A percentile compares a stretch with the other conserved stretches of the same genome.
Evolutionary conservation across 225 moss, liverwort and hornwort species (phyloP).

Genomic region (Polytrichum commune): DNA sequence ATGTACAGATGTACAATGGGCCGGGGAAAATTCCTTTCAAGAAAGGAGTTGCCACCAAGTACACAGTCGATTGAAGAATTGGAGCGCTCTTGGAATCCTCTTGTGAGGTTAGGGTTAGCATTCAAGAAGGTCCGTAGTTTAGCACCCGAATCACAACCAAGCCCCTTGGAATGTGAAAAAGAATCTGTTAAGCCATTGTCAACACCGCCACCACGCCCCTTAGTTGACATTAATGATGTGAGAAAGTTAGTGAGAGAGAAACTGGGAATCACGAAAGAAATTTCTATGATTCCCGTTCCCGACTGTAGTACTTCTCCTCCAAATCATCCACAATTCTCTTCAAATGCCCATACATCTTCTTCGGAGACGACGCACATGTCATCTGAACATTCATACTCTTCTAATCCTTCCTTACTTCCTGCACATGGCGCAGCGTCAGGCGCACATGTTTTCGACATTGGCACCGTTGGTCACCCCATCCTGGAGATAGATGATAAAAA

Average conservation of each 20-base stretch:
- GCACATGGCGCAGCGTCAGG: slow-evolving; percentile 38
- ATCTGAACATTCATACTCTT: slow-evolving; percentile 23
- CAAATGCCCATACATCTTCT: slow-evolving; percentile 24
- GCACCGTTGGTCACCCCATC: slow-evolving; percentile 57
- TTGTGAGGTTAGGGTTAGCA: slow-evolving; percentile 47
- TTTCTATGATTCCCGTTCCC: slow-evolving; percentile 29
- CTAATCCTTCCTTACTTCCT: slow-evolving; percentile 27
- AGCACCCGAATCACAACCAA: slow-evolving; percentile 21
- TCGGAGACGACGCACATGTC: slow-evolving; percentile 36
- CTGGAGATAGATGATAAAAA: slow-evolving; percentile 22
- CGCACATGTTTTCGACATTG: slow-evolving; percentile 47
- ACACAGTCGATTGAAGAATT: slow-evolving; percentile 3
- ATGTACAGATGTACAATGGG: slow-evolving; percentile 29
- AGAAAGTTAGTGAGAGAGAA: slow-evolving; percentile 33
- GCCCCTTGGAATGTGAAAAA: neutral
- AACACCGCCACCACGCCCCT: slow-evolving; percentile 29
- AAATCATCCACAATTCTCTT: slow-evolving; percentile 6
- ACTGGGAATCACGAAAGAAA: slow-evolving; percentile 26
- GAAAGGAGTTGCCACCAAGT: slow-evolving; percentile 22
- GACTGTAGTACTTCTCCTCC: neutral
- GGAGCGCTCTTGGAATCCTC: slow-evolving; percentile 24
- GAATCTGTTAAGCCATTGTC: neutral
- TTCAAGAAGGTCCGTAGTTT: slow-evolving; percentile 37
- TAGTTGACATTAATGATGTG: slow-evolving; percentile 41
- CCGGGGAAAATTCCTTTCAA: slow-evolving; percentile 42